These are phyloP conservation scores for Cystobasidium ongulense DNA, from an alignment of 768 basidiomycete genomes.

Conservation along the genomic window DNA sequence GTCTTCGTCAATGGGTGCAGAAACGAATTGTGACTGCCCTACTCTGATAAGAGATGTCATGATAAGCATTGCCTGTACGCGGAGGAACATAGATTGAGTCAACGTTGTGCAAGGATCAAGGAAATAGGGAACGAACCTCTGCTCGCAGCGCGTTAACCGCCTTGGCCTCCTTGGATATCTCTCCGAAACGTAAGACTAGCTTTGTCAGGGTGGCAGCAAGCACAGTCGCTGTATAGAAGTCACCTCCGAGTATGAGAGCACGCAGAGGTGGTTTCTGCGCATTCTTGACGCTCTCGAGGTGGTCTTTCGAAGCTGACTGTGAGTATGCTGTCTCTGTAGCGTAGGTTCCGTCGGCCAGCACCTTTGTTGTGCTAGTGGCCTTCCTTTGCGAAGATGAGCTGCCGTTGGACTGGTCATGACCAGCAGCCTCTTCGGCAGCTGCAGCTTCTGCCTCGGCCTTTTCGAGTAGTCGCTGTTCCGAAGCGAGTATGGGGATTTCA, in stretches of 20 bases:
- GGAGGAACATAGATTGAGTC: not conserved
- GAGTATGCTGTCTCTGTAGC: conserved; percentile 88
- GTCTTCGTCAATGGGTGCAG: conserved; percentile 95
- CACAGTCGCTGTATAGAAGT: conserved; percentile 92
- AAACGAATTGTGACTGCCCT: conserved; percentile 90
- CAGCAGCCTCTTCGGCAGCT: conserved; percentile 47
- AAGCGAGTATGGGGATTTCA: conserved; percentile 93
- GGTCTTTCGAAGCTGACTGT: conserved; percentile 47
- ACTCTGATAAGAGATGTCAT: conserved; percentile 96
- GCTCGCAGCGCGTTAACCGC: conserved; percentile 70
- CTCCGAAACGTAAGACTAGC: conserved; percentile 66
- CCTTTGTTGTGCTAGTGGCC: conserved; percentile 56
- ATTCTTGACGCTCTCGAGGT: conserved; percentile 70
- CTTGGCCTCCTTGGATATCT: conserved; percentile 51
- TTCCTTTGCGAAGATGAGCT: conserved; percentile 38
- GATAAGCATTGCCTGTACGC: conserved; percentile 81
- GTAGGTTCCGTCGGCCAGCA: conserved; percentile 93
- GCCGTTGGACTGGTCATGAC: conserved; percentile 39
- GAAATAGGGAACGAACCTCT: conserved; percentile 53
- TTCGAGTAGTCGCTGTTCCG: conserved; percentile 57
- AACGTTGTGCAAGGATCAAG: not conserved
- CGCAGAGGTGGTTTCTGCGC: conserved; percentile 84
- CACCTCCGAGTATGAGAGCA: conserved; percentile 82
- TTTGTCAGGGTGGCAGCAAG: conserved; percentile 86
- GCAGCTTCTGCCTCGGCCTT: conserved; percentile 54